Evolutionary conservation across 257 asterid genomes (phyloP), one percentile per base, ranked within the genome.

Genomic region (Przewalskia tangutica): DNA sequence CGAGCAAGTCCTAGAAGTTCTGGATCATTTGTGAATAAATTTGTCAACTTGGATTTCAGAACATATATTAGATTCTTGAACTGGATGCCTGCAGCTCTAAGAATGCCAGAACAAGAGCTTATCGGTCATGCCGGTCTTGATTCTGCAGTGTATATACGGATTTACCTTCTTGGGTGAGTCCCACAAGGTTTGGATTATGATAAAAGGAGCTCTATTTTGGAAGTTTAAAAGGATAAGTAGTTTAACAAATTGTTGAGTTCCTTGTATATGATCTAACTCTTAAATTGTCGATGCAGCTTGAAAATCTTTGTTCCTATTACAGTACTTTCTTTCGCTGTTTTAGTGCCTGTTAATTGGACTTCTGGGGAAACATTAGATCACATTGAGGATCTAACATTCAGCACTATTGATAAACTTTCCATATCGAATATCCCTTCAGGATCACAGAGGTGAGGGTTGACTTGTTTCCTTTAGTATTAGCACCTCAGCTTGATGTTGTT

Each of bases 331-430:
- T 92, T 91, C 89, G 90, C 88, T 27, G 88, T 93, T 20, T 83
- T 96, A 86, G 91, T 91, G 81, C 99, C 99, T 68, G 92, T 96
- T 83, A 96, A 96, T 80, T 96, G 91, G 92, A 96, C 97, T 17
- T 44, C 53, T 50, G 98, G 98, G 77, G 68, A 67, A 40, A 84
- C 97, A 14, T 82, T 96, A 65, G 87, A 85, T 44, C 79, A 84
- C 63, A 86, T 89, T 67, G 85, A 93, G 82, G 92, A 92, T 51
- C 67, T 82, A 64, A 83, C 85, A 1, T 77, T 77, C 62, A 64
- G 66, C 65, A 44, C 77, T 5, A 64, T 83, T 77, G 85, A 83
- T 16, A 83, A 64, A 64, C 79, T 83, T 16, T 83, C 85, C 17
- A 83, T 83, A 64, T 83, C 85, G 32, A 83, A 83, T 65, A n/a